phyloP scores from a whole-genome alignment of 2,329 filamentous ascomycete species.

The Pseudocercospora fijiensis region DNA sequence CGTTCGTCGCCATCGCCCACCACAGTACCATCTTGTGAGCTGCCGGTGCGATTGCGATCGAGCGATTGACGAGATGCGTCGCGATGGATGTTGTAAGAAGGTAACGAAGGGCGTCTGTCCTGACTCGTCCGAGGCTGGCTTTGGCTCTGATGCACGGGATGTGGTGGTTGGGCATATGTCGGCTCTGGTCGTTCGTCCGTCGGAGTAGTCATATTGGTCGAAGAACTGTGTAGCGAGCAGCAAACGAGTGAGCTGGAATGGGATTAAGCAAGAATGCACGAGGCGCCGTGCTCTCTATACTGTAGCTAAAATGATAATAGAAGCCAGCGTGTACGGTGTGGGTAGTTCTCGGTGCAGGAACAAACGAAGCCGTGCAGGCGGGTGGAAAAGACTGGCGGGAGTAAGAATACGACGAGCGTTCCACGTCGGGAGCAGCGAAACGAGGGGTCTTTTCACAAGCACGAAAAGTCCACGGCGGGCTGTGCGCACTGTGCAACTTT shows the following conservation, averaged over 20 bases:
- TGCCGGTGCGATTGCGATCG: slow-evolving; percentile 18
- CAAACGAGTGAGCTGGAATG: slow-evolving; percentile 21
- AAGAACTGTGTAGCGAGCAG: slow-evolving; percentile 2
- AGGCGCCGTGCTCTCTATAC: background rate
- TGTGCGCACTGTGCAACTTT: no score
- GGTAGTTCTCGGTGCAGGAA: background rate
- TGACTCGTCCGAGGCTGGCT: slow-evolving; percentile 15
- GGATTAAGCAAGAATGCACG: background rate
- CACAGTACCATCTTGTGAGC: slow-evolving; percentile 40
- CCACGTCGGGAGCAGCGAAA: background rate
- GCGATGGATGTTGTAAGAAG: slow-evolving; percentile 38
- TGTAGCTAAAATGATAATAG: background rate
- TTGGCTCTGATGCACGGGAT: slow-evolving; percentile 22
- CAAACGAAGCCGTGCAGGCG: background rate
- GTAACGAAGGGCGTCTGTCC: slow-evolving; percentile 28
- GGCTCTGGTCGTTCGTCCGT: slow-evolving; percentile 38
- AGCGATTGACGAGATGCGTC: slow-evolving; percentile 14
- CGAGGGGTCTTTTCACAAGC: background rate
- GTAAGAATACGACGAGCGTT: background rate
- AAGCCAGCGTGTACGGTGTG: background rate
- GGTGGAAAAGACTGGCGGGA: background rate
- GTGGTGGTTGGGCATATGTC: slow-evolving; percentile 34
- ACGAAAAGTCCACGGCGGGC: no score
- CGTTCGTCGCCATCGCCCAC: slow-evolving; percentile 34
- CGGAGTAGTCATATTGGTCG: slow-evolving; percentile 37